phyloP scores from a whole-genome alignment of 2,329 filamentous ascomycete genomes.

The Byssothecium circinans region DNA sequence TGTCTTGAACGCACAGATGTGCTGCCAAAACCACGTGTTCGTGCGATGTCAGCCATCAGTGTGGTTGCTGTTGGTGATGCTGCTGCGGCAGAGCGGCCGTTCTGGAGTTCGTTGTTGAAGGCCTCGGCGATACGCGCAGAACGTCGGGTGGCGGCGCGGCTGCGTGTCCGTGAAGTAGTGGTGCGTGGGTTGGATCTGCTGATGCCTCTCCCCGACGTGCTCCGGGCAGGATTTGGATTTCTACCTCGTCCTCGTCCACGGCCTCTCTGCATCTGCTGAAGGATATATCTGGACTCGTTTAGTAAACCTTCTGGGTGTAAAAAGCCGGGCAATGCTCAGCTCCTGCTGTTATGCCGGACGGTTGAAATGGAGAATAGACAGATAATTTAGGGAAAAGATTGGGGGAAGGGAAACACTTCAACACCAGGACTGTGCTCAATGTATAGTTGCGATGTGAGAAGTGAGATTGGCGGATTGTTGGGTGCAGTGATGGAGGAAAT shows the following conservation, averaged over 20 bases:
- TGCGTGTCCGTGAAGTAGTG: slow-evolving; percentile 18
- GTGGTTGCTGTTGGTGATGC: slow-evolving; percentile 4
- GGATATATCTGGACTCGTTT: slow-evolving; percentile 33
- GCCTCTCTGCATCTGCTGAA: slow-evolving; percentile 43
- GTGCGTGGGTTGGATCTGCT: slow-evolving; percentile 26
- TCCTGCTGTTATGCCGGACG: slow-evolving; percentile 24
- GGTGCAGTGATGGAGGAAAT: slow-evolving; percentile 34
- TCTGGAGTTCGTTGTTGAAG: slow-evolving; percentile 28
- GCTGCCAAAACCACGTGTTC: slow-evolving; percentile 36
- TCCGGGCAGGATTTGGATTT: slow-evolving; percentile 34
- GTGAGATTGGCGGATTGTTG: slow-evolving; percentile 13
- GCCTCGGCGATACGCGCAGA: slow-evolving; percentile 38
- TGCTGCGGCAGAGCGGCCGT: slow-evolving; percentile 7
- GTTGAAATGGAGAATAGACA: slow-evolving; percentile 9
- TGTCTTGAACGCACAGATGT: slow-evolving; percentile 35
- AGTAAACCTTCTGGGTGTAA: slow-evolving; percentile 26
- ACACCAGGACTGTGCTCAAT: slow-evolving; percentile 13
- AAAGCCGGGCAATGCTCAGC: slow-evolving; percentile 24
- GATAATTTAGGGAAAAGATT: slow-evolving; percentile 20
- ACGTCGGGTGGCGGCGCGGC: slow-evolving; percentile 30
- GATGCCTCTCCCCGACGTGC: slow-evolving; percentile 25
- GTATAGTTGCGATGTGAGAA: slow-evolving; percentile 20
- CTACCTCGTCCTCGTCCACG: slow-evolving; percentile 39
- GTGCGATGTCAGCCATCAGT: slow-evolving; percentile 44
- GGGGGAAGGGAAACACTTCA: slow-evolving; percentile 7